Base-by-base conservation (phyloP, 768 basidiomycete species). In the Leucosporidium scottii region DNA sequence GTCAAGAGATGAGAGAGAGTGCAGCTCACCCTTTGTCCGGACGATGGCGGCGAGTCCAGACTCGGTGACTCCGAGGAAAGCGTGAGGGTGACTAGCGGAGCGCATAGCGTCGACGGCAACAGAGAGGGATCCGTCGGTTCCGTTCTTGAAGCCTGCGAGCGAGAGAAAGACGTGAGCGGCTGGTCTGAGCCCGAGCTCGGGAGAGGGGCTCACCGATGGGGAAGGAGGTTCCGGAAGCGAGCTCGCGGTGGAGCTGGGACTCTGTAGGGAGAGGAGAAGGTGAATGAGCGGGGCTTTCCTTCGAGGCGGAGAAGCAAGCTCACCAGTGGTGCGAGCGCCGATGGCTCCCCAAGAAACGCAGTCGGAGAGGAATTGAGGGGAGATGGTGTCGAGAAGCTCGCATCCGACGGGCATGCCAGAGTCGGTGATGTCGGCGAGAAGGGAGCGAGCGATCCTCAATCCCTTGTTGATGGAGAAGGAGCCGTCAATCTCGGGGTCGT, bases 91-190 rank as follows among this genome's bases (percentile, higher is more conserved):
- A 4, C 87, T 88, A 18, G 91, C 85, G 0, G 91, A 87, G 68
- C 87, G 85, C 93, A 98, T 97, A 21, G 94, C 96, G 78, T 99
- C 96, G 64, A 98, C 89, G 4, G 94, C 94, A 47, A 98, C 91
- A 0, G 84, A 80, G 59, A 97, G 87, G 69, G 78, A 76, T 63
- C 96, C 96, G 78, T 98, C 94, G 4, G 96, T 99, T 62, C 96
- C 94, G 78, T 99, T 99, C 80, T 99, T 99, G 86, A 99, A 99
- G 13, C 92, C 91, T 72, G 67, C 47, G 55, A 39, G 44, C n/a
- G 65, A 55, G 36, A 44, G 47, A 39, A 64, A 54, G 36, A 0
- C 21, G 12, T 44, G 39, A 54, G 48, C 27, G 34, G 23, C 34
- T 34, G n/a, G 55, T 28, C 31, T 8, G 51, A 53, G 13, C 39